A percentile compares a stretch with the other conserved stretches of the same genome.
These are phyloP conservation scores for Candolleomyces aberdarensis DNA, from an alignment of 768 basidiomycete species.

Conservation along the genomic window DNA sequence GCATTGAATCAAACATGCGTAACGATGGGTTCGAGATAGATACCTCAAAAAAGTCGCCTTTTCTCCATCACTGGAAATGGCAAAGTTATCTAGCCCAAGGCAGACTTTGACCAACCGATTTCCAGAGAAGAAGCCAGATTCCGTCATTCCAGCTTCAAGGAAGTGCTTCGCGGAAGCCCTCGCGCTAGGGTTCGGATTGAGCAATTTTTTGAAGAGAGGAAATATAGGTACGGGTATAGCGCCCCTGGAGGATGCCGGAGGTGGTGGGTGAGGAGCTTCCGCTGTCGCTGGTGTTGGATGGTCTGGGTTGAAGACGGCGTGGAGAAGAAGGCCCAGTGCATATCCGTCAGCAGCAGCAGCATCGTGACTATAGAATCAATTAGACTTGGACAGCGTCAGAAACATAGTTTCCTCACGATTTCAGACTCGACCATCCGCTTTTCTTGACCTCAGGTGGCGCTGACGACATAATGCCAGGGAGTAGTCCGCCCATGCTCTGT, in stretches of 20 bases:
- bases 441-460: conserved; percentile 87
- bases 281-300: conserved; percentile 66
- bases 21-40: background rate
- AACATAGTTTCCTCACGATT: conserved; percentile 55
- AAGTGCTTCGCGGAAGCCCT: conserved; percentile 76
- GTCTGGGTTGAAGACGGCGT: conserved; percentile 83
- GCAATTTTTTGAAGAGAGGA: conserved; percentile 77
- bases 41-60: conserved; percentile 71
- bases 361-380: conserved; percentile 32
- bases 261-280: conserved; percentile 75
- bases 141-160: conserved; percentile 75
- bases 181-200: conserved; percentile 84
- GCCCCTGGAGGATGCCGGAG: conserved; percentile 72
- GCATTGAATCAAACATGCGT: conserved; percentile 1
- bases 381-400: background rate
- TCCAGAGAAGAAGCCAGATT: conserved; percentile 77
- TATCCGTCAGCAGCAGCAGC: conserved; percentile 81
- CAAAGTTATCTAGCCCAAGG: conserved; percentile 80
- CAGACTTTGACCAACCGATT: conserved; percentile 88
- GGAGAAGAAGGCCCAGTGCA: conserved; percentile 81
- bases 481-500: conserved; percentile 64
- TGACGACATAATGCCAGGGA: conserved; percentile 58
- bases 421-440: conserved; percentile 76
- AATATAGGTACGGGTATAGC: conserved; percentile 74
- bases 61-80: conserved; percentile 76